Percentiles rank a stretch among this genome's conserved stretches.
These are phyloP conservation scores for Suillus subalutaceus DNA, from an alignment of 768 basidiomycete species.

Conservation along the genomic window DNA sequence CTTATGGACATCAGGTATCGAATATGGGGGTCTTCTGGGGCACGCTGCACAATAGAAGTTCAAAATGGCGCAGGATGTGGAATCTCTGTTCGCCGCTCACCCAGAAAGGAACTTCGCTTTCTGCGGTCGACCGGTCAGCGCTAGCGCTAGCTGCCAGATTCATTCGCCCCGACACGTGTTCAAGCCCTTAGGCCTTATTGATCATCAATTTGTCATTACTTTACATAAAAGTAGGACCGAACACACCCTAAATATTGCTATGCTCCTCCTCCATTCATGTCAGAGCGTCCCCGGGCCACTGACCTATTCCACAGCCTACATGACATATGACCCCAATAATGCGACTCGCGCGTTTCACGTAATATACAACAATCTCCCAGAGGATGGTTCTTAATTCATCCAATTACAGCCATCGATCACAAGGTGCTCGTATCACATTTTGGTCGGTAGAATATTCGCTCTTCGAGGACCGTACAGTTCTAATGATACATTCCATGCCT, in stretches of 20 bases:
- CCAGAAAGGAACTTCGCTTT: background rate
- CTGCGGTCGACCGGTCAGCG: background rate
- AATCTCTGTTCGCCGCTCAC: background rate
- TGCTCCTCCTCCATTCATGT: background rate
- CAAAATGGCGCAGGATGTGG: background rate
- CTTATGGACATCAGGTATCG: background rate
- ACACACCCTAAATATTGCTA: too few species aligned
- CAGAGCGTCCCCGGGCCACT: background rate
- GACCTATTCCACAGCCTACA: background rate
- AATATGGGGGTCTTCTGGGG: background rate
- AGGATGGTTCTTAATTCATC: too few species aligned
- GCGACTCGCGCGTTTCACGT: background rate
- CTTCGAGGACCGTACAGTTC: background rate
- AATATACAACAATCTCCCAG: too few species aligned
- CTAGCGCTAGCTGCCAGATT: too few species aligned
- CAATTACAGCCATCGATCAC: too few species aligned
- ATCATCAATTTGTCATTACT: background rate
- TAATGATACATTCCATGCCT: background rate
- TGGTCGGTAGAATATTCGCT: background rate
- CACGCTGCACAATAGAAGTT: background rate
- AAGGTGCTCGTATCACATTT: background rate
- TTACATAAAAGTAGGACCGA: background rate
- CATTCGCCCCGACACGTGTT: background rate
- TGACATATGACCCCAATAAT: background rate
- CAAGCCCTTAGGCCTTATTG: background rate